These are phyloP conservation scores for Talaromyces wortmannii DNA, from an alignment of 495 filamentous ascomycete genomes.

Conservation along the genomic window DNA sequence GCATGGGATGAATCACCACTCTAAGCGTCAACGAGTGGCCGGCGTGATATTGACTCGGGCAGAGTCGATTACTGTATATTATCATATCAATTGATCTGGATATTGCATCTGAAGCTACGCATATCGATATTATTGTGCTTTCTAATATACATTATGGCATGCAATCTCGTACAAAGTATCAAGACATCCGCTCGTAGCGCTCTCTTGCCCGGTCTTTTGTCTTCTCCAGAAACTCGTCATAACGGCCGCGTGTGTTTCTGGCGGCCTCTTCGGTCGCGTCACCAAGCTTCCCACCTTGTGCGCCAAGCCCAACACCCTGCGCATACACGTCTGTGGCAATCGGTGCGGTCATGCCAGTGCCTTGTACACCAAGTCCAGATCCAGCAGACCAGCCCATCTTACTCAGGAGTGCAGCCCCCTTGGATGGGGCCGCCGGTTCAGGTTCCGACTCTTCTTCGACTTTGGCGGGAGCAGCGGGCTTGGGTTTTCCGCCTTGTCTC, in stretches of 20 bases:
- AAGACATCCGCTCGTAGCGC: conserved; percentile 59
- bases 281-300: conserved; percentile 74
- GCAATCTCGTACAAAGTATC: background rate
- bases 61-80: no score
- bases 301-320: conserved; percentile 79
- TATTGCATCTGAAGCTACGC: no score
- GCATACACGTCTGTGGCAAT: conserved; percentile 75
- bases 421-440: conserved; percentile 50
- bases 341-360: conserved; percentile 68
- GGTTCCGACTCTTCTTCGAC: conserved; percentile 21
- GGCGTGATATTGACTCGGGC: no score
- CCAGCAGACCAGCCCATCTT: conserved; percentile 91
- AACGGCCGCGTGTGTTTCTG: conserved; percentile 61
- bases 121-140: no score
- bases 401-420: conserved; percentile 74
- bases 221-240: conserved; percentile 69
- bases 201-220: conserved; percentile 75
- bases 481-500: conserved; percentile 39
- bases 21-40: conserved; percentile 1
- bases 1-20: conserved; percentile 2
- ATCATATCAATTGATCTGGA: background rate
- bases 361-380: conserved; percentile 72
- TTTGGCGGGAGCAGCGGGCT: conserved; percentile 19
- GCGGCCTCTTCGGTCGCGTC: conserved; percentile 77
- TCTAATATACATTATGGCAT: background rate